Conservation (phyloP, 1,139 yeast genomes). For the Spathaspora jeffriesii region DNA sequence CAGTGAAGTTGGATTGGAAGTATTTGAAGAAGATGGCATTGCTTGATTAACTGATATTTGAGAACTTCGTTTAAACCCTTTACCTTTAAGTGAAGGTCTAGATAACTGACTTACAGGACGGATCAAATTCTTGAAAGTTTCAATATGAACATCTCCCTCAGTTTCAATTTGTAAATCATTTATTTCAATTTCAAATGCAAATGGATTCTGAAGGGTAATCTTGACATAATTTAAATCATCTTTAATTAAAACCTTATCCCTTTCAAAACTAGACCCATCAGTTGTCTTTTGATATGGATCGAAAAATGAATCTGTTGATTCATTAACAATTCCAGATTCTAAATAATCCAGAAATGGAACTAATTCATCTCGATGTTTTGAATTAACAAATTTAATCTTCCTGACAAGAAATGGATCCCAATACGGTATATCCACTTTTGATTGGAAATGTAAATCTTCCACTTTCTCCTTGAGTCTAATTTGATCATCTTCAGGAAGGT, state of each 20-base stretch:
- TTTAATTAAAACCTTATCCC: slow-evolving; percentile 45
- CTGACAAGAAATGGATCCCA: slow-evolving; percentile 77
- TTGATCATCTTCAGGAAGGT: slow-evolving; percentile 43
- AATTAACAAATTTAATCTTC: slow-evolving; percentile 37
- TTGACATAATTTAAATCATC: slow-evolving; percentile 57
- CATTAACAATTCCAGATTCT: slow-evolving; percentile 9
- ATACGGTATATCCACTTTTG: slow-evolving; percentile 35
- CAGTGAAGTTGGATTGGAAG: not conserved
- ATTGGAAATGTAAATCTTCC: slow-evolving; percentile 13
- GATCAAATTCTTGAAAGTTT: slow-evolving; percentile 23
- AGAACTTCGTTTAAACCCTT: not conserved
- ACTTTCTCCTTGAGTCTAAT: slow-evolving; percentile 27
- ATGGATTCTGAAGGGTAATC: slow-evolving; percentile 76
- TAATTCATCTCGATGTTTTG: slow-evolving; percentile 25
- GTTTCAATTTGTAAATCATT: slow-evolving; percentile 49
- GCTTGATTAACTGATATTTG: not conserved
- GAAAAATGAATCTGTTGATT: slow-evolving; percentile 23
- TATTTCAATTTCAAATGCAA: slow-evolving; percentile 70
- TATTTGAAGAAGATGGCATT: not conserved
- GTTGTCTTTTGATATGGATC: slow-evolving; percentile 31
- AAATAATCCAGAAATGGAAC: slow-evolving; percentile 33
- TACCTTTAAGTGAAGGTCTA: not conserved
- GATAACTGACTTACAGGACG: slow-evolving; percentile 9
- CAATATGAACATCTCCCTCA: slow-evolving; percentile 25
- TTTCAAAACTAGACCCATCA: slow-evolving; percentile 15